Base-by-base conservation (phyloP, 139 green algal genomes). In the Chlamydomonas sp. region DNA sequence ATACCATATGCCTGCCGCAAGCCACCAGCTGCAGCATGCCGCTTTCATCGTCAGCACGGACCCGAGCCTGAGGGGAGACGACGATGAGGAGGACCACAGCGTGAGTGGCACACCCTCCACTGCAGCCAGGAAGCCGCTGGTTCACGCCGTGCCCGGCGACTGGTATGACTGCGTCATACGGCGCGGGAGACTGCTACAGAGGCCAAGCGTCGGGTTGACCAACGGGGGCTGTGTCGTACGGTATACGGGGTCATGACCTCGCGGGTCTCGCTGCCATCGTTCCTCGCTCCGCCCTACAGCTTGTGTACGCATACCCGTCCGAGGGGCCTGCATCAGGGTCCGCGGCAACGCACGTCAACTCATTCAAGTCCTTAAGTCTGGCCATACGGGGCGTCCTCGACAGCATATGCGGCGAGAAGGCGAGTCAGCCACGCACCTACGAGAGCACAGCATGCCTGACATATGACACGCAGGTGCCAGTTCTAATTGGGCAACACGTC, bases 371-470 rank as follows among this genome's bases (percentile, higher is more conserved):
- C 3, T 63, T 88, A 63, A 88, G 77, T 63, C 61, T 88, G 2
- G 77, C 83, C 2, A 63, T 88, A 0, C 83, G 83, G 1, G 83
- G 83, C 16, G 83, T 78, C 3, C 74, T 88, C 31, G 83, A 88
- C 83, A 88, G 83, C 75, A 80, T 88, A 7, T 88, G 83, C 18
- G 83, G 83, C 3, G 83, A 88, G 49, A 88, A 88, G 83, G 83
- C 12, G 66, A 71, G 66, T 14, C 66, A 71, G 10, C 31, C 31
- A 49, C 31, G 31, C 31, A 49, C 31, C 31, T 86, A 57, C n/a
- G 15, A 15, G 12, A 49, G 69, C 8, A 15, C 7, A 75, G 7
- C 69, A 18, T 7, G 69, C 69, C 12, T 12, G 9, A 15, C 12
- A 5, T 12, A 2, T 12, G 8, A 8, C 4, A 18, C 18, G 17